phyloP scores from a whole-genome alignment of 768 basidiomycete genomes.

The Suillus plorans region DNA sequence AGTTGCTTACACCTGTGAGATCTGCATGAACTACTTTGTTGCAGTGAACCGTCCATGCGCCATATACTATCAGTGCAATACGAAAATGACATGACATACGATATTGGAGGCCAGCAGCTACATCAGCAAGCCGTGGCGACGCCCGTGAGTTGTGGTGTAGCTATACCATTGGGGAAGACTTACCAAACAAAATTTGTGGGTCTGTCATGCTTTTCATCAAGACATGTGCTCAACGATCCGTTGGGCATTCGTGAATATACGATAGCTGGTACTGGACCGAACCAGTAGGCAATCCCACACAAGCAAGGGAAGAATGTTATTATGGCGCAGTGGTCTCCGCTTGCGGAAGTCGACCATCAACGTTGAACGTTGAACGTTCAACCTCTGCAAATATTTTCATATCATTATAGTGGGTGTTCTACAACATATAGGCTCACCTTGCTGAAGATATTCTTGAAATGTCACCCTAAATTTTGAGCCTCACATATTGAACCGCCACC shows the following conservation, averaged over 20 bases:
- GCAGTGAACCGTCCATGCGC: background rate
- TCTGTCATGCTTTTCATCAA: conserved; percentile 6
- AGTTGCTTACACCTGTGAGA: background rate
- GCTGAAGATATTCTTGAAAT: conserved; percentile 7
- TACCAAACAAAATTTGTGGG: background rate
- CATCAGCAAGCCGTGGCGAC: conserved; percentile 2
- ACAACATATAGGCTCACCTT: conserved; percentile 13
- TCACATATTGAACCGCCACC: conserved; percentile 28
- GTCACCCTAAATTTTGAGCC: conserved; percentile 15
- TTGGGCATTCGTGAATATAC: conserved; percentile 19
- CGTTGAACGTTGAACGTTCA: no score
- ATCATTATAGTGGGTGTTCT: background rate
- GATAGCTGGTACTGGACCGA: conserved; percentile 17
- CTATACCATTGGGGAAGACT: background rate
- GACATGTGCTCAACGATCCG: conserved; percentile 16
- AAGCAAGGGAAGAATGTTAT: conserved; percentile 38
- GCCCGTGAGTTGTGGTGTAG: background rate
- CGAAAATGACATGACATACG: background rate
- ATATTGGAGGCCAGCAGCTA: conserved; percentile 8
- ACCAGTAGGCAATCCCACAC: conserved; percentile 32
- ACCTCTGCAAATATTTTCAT: background rate
- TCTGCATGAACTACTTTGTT: background rate
- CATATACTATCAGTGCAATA: background rate
- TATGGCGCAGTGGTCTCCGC: conserved; percentile 30
- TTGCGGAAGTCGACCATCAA: no score